Base-by-base conservation (phyloP, 208 protist genomes). In the Acanthamoeba castellanii region DNA sequence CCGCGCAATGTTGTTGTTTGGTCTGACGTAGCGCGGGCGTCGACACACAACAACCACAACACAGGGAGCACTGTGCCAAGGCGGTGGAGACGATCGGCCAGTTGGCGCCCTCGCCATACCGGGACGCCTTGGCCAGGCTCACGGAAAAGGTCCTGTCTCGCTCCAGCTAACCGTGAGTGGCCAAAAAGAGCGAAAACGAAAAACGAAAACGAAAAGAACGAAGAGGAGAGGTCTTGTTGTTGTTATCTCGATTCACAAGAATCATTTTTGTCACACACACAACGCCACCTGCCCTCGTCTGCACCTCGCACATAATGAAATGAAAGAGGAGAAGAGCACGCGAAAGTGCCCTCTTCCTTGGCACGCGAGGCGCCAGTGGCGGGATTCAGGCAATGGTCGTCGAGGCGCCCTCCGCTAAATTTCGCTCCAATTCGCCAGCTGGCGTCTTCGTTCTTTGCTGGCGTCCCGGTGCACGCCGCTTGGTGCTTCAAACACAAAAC, bases 101-200 rank as follows among this genome's bases (percentile, higher is more conserved):
- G 70, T 11, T 94, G 34, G 90, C 90, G 14, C 90, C 90, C 45
- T 94, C 90, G 70, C 70, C 90, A 30, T 61, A 57, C 47, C 64
- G 90, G 47, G 90, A 94, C 47, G 90, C 90, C 9, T n/a, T 94
- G 42, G 72, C 57, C 50, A 45, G 70, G n/a, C 90, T 94, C 42
- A 84, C 90, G 6, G 90, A 94, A 14, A 84, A 78, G 37, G 90
- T 94, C n/a, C 30, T 94, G 45, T 68, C 64, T 45, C 90, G 90
- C 18, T 84, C 90, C 27, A 61, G 20, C 52, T 94, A 18, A 52
- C n/a, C n/a, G n/a, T n/a, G 37, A 3, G 2, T 3, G 37, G 37
- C 1, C 37, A 42, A 42, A 42, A 42, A 57, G 50, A 57, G 16
- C 9, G 16, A 57, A 57, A 57, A 3, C 9, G 50, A 57, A 11